A percentile compares a stretch with the other conserved stretches of the same genome.
These are phyloP conservation scores for Maudiozyma pseudohumilis DNA, from an alignment of 805 yeast genomes.

Conservation along the genomic window DNA sequence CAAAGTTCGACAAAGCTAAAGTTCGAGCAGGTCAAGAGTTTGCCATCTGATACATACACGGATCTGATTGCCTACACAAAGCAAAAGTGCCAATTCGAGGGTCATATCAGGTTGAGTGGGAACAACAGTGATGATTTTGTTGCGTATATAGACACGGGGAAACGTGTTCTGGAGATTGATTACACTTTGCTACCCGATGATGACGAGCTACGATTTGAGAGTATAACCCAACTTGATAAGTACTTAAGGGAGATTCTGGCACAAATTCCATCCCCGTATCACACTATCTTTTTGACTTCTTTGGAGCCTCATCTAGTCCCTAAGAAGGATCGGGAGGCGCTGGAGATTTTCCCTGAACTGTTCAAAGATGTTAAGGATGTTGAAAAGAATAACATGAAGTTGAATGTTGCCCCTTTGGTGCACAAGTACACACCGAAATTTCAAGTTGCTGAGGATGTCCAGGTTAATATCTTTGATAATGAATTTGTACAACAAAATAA, in stretches of 20 bases:
- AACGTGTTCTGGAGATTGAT: slow-evolving; percentile 52
- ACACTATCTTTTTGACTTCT: slow-evolving; percentile 50
- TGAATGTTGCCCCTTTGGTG: slow-evolving; percentile 24
- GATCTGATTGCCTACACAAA: slow-evolving; percentile 12
- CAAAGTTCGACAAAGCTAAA: slow-evolving; percentile 53
- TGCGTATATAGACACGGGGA: slow-evolving; percentile 53
- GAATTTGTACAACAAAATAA: slow-evolving; percentile 18
- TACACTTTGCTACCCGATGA: slow-evolving; percentile 40
- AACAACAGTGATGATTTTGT: slow-evolving; percentile 37
- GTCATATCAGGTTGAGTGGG: slow-evolving; percentile 19
- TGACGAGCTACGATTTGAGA: slow-evolving; percentile 25
- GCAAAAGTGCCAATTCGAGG: slow-evolving; percentile 20
- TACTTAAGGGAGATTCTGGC: slow-evolving; percentile 47
- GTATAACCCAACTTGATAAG: slow-evolving; percentile 36
- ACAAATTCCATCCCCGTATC: slow-evolving; percentile 65
- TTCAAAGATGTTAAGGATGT: slow-evolving; percentile 26
- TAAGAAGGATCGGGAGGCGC: slow-evolving; percentile 6
- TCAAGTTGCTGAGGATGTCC: slow-evolving; percentile 8
- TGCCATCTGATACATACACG: slow-evolving; percentile 14
- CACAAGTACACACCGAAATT: slow-evolving; percentile 28
- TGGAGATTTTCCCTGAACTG: slow-evolving; percentile 4
- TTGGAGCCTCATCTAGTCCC: slow-evolving; percentile 13
- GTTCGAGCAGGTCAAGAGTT: slow-evolving; percentile 39
- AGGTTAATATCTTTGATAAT: slow-evolving; percentile 17
- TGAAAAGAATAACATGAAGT: slow-evolving; percentile 42